Evolutionary conservation across 306 rosid species (phyloP).

Genomic region (Phaseolus lunatus): DNA sequence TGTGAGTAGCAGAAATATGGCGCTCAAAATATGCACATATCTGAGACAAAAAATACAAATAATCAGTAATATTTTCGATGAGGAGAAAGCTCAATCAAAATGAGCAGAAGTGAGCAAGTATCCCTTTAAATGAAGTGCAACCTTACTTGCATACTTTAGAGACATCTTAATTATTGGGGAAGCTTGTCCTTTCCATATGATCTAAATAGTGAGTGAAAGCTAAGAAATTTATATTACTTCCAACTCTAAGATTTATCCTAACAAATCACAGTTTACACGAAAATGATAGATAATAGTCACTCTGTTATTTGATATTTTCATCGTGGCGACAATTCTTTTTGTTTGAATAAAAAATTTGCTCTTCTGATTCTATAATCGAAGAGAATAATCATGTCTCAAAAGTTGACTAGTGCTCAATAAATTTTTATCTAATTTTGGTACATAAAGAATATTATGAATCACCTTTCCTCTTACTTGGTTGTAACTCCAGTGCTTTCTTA

Average conservation of each 20-base stretch:
- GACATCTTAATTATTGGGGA: background rate
- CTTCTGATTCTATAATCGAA: no score
- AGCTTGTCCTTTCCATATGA: background rate
- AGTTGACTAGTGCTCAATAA: no score
- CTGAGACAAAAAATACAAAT: background rate
- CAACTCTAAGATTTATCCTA: background rate
- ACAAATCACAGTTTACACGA: constrained; percentile 7
- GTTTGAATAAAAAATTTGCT: no score
- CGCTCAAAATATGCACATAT: constrained; percentile 25
- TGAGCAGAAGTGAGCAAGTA: background rate
- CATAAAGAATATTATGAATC: no score
- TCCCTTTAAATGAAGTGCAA: background rate
- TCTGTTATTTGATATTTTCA: no score
- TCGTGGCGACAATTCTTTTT: no score
- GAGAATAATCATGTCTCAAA: no score
- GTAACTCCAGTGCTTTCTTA: no score
- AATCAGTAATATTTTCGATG: background rate
- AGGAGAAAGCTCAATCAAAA: background rate
- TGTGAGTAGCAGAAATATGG: constrained; percentile 9
- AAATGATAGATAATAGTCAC: background rate
- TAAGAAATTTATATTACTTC: background rate
- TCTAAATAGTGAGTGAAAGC: background rate
- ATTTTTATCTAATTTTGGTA: no score
- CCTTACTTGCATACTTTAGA: background rate
- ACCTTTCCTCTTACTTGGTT: no score